Evolutionary conservation across 2,329 filamentous ascomycete genomes (phyloP).

Genomic region (Aspergillus sp.): DNA sequence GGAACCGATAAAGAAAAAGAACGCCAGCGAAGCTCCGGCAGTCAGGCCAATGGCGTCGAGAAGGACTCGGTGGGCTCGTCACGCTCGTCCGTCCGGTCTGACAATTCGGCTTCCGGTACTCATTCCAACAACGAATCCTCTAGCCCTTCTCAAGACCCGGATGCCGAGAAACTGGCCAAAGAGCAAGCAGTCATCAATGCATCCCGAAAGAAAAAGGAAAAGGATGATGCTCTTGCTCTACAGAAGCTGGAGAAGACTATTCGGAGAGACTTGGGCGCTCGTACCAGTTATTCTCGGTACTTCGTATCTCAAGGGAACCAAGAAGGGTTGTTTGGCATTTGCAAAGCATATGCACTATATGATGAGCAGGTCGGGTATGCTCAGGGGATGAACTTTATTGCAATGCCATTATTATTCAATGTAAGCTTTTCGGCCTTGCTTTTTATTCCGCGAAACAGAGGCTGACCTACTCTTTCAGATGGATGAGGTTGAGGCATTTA

Average conservation of each 20-base stretch:
- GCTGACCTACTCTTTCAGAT: constrained; percentile 47
- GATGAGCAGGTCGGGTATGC: constrained; percentile 94
- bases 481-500: constrained; percentile 96
- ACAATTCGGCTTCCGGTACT: constrained; percentile 55
- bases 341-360: constrained; percentile 93
- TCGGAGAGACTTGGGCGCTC: constrained; percentile 77
- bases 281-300: constrained; percentile 96
- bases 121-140: constrained; percentile 46
- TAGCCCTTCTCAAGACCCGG: constrained; percentile 54
- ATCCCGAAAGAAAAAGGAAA: constrained; percentile 68
- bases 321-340: constrained; percentile 88
- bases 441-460: background rate
- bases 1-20: constrained; percentile 75
- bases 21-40: constrained; percentile 46
- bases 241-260: constrained; percentile 86
- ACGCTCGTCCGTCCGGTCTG: constrained; percentile 75
- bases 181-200: constrained; percentile 55
- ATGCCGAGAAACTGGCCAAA: constrained; percentile 56
- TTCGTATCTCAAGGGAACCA: constrained; percentile 84
- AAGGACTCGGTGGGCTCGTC: constrained; percentile 64
- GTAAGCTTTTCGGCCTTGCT: constrained; percentile 39
- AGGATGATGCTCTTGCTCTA: constrained; percentile 65
- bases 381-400: constrained; percentile 97
- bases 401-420: constrained; percentile 94
- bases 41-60: constrained; percentile 48